These are phyloP conservation scores for Fusarium illudens DNA, from an alignment of 2,329 filamentous ascomycete species.

Conservation along the genomic window DNA sequence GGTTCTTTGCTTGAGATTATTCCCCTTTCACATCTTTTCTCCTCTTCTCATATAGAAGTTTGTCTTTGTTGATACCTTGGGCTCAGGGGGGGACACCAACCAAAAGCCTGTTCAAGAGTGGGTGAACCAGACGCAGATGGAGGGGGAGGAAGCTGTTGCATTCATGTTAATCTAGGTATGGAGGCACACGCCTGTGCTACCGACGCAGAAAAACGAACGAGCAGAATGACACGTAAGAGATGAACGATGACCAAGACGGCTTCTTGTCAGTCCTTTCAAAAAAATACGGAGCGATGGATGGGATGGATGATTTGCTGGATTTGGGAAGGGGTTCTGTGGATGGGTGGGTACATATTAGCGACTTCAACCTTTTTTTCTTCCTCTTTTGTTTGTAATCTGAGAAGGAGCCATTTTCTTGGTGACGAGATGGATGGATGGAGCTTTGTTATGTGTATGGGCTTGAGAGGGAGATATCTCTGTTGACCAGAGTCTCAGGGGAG, in stretches of 20 bases:
- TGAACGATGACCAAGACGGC: slow-evolving; percentile 35
- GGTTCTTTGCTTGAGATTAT: slow-evolving; percentile 21
- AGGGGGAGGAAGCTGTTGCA: slow-evolving; percentile 2
- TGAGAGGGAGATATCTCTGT: neutral
- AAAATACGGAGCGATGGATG: slow-evolving; percentile 3
- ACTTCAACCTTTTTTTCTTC: slow-evolving; percentile 28
- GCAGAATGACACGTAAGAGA: slow-evolving; percentile 37
- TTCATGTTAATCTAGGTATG: slow-evolving; percentile 6
- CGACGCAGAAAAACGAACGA: slow-evolving; percentile 21
- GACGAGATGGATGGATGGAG: slow-evolving; percentile 6
- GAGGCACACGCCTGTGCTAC: neutral
- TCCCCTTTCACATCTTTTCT: slow-evolving; percentile 15
- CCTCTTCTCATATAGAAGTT: slow-evolving; percentile 31
- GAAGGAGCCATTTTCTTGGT: slow-evolving; percentile 7
- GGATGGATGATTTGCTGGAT: slow-evolving; percentile 28
- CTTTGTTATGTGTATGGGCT: neutral
- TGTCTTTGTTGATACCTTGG: slow-evolving; percentile 36
- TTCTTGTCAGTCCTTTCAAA: slow-evolving; percentile 25
- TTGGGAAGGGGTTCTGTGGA: slow-evolving; percentile 20
- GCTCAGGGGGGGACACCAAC: slow-evolving; percentile 17
- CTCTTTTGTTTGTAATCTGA: slow-evolving; percentile 31
- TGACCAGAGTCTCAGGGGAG: slow-evolving; percentile 7
- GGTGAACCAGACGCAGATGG: slow-evolving; percentile 14
- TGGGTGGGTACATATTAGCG: slow-evolving; percentile 33
- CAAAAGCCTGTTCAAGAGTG: slow-evolving; percentile 18